Percentiles rank a stretch among this genome's conserved stretches.
These are phyloP conservation scores for Calonectria pauciramosa DNA, from an alignment of 2,329 filamentous ascomycete species.

Conservation along the genomic window DNA sequence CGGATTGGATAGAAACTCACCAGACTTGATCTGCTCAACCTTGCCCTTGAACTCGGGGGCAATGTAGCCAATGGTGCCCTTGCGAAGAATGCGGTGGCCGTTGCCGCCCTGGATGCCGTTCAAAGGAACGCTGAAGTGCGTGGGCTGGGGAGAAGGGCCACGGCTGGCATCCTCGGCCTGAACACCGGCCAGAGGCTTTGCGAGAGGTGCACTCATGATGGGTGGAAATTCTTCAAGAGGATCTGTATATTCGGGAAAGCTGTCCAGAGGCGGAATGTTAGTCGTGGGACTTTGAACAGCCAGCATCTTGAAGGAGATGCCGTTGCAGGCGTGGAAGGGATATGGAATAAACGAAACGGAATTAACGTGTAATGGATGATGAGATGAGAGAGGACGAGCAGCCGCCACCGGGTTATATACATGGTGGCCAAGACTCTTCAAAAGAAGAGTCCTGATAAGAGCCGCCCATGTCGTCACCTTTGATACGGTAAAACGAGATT, in stretches of 20 bases:
- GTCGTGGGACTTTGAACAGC: slow-evolving; percentile 54
- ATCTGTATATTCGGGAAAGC: slow-evolving; percentile 61
- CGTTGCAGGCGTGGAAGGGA: slow-evolving; percentile 17
- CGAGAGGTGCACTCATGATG: slow-evolving; percentile 52
- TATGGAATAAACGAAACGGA: slow-evolving; percentile 27
- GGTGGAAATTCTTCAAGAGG: slow-evolving; percentile 50
- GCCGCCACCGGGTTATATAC: slow-evolving; percentile 38
- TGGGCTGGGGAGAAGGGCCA: slow-evolving; percentile 88
- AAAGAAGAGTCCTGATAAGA: slow-evolving; percentile 21
- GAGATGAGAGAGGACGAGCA: slow-evolving; percentile 26
- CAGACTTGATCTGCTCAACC: slow-evolving; percentile 87
- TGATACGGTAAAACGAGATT: slow-evolving; percentile 19
- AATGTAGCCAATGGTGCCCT: slow-evolving; percentile 93
- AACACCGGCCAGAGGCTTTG: slow-evolving; percentile 58
- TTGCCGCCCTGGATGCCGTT: slow-evolving; percentile 63
- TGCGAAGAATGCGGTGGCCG: slow-evolving; percentile 82
- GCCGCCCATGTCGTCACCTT: slow-evolving; percentile 26
- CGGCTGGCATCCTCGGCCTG: slow-evolving; percentile 63
- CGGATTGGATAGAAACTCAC: slow-evolving; percentile 58
- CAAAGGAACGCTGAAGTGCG: slow-evolving; percentile 81
- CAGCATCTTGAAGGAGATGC: slow-evolving; percentile 51
- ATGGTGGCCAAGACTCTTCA: slow-evolving; percentile 17
- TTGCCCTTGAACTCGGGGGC: slow-evolving; percentile 96
- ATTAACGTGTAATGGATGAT: slow-evolving; percentile 21
- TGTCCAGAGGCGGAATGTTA: slow-evolving; percentile 57